Conservation (phyloP, 2,329 filamentous ascomycete species). For the Aspergillus sp. region DNA sequence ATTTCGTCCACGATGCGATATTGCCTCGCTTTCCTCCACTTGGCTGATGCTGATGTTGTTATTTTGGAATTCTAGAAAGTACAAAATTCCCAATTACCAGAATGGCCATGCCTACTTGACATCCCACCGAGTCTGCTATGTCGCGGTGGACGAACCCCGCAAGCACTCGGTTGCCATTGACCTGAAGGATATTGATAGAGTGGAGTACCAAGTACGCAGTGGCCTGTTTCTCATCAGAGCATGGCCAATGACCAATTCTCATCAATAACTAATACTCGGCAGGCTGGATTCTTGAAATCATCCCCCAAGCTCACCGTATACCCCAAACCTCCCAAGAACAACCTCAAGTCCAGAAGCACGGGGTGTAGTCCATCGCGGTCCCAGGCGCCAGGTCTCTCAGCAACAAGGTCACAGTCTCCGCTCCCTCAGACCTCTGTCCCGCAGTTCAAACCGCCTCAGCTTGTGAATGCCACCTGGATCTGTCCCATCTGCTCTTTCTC, state of each 20-base stretch:
- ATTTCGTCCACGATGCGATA: not conserved
- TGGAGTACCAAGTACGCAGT: constrained; percentile 75
- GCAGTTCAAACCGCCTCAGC: constrained; percentile 36
- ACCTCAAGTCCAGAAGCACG: constrained; percentile 56
- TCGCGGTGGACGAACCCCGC: constrained; percentile 82
- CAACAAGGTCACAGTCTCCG: constrained; percentile 29
- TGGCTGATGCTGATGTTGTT: not conserved
- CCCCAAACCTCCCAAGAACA: constrained; percentile 72
- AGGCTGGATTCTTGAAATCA: constrained; percentile 92
- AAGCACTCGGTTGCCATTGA: constrained; percentile 82
- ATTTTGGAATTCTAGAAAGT: constrained; percentile 63
- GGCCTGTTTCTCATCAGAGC: constrained; percentile 2
- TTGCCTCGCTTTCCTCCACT: too few species aligned
- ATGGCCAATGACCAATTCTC: constrained; percentile 15
- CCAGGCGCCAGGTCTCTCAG: constrained; percentile 33
- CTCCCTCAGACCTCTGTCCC: constrained; percentile 30
- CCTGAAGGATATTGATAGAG: constrained; percentile 84
- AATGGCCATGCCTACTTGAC: constrained; percentile 96
- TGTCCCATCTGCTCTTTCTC: constrained; percentile 95
- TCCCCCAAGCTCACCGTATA: constrained; percentile 89
- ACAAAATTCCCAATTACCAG: constrained; percentile 90
- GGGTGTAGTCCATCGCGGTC: constrained; percentile 37
- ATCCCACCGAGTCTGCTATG: constrained; percentile 92
- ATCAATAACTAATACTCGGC: constrained; percentile 18
- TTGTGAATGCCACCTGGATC: constrained; percentile 75